Conservation (phyloP, 2,329 filamentous ascomycete genomes). For the Botrytis byssoidea region DNA sequence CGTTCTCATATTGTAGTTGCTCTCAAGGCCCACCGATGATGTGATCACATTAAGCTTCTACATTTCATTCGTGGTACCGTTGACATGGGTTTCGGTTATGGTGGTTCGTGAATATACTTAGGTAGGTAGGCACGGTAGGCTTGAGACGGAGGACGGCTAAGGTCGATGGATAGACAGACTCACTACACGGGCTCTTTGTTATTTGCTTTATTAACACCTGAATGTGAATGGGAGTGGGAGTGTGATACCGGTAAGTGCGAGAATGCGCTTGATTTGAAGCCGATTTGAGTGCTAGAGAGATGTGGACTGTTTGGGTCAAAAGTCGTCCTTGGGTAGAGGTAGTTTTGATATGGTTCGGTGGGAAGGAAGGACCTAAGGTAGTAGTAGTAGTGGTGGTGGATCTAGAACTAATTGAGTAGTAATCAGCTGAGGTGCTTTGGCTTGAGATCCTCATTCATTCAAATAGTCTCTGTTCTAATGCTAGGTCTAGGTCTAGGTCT, state of each 20-base stretch:
- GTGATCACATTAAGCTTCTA: neutral
- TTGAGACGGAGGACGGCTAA: neutral
- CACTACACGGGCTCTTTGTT: neutral
- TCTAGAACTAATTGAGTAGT: neutral
- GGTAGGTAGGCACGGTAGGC: neutral
- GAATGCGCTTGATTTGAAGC: neutral
- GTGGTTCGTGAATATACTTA: neutral
- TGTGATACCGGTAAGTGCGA: neutral
- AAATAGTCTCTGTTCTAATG: neutral
- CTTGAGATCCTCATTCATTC: neutral
- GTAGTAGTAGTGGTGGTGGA: neutral
- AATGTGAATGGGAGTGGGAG: neutral
- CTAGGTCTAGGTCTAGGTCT: neutral
- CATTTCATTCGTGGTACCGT: conserved; percentile 1
- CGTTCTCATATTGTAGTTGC: neutral
- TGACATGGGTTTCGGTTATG: neutral
- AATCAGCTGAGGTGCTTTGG: neutral
- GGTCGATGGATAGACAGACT: neutral
- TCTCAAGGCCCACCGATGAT: neutral
- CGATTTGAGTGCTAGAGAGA: neutral
- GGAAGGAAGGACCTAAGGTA: neutral
- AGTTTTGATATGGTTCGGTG: neutral
- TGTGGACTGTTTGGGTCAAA: neutral
- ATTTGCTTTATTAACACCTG: neutral
- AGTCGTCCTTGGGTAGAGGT: neutral